Percentiles rank a stretch among this genome's conserved stretches.
These are phyloP conservation scores for Blastobotrys arbuscula DNA, from an alignment of 1,139 yeast genomes.

Conservation along the genomic window DNA sequence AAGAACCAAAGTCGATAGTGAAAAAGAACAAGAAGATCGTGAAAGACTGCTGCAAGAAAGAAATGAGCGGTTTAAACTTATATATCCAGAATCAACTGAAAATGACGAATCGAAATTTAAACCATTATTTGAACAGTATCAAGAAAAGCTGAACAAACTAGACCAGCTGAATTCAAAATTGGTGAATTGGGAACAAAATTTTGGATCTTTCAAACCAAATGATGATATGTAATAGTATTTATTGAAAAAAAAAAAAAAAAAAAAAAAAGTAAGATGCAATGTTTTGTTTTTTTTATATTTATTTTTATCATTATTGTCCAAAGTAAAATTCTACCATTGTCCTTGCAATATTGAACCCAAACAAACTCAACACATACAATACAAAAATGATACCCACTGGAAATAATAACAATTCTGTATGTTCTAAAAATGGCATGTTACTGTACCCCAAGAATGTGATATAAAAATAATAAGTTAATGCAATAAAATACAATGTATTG, in stretches of 20 bases:
- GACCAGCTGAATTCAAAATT: slow-evolving; percentile 65
- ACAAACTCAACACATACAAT: slow-evolving; percentile 43
- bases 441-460: slow-evolving; percentile 85
- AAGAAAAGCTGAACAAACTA: slow-evolving; percentile 58
- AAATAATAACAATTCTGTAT: slow-evolving; percentile 49
- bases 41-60: slow-evolving; percentile 39
- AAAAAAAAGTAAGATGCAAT: background rate
- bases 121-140: slow-evolving; percentile 43
- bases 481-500: slow-evolving; percentile 66
- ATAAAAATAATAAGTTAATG: slow-evolving; percentile 68
- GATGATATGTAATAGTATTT: slow-evolving; percentile 1
- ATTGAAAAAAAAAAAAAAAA: background rate
- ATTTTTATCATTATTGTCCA: slow-evolving; percentile 23
- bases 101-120: slow-evolving; percentile 27
- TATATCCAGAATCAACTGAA: slow-evolving; percentile 10
- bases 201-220: slow-evolving; percentile 40
- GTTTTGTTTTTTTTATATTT: slow-evolving; percentile 5
- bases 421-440: slow-evolving; percentile 70
- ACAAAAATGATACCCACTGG: slow-evolving; percentile 57
- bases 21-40: slow-evolving; percentile 59
- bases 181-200: slow-evolving; percentile 71
- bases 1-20: slow-evolving; percentile 74
- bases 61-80: slow-evolving; percentile 15
- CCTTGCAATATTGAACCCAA: slow-evolving; percentile 68
- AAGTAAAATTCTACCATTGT: slow-evolving; percentile 66